Conservation (phyloP, 129 eudicot genomes). For the Kitagawia praeruptora region DNA sequence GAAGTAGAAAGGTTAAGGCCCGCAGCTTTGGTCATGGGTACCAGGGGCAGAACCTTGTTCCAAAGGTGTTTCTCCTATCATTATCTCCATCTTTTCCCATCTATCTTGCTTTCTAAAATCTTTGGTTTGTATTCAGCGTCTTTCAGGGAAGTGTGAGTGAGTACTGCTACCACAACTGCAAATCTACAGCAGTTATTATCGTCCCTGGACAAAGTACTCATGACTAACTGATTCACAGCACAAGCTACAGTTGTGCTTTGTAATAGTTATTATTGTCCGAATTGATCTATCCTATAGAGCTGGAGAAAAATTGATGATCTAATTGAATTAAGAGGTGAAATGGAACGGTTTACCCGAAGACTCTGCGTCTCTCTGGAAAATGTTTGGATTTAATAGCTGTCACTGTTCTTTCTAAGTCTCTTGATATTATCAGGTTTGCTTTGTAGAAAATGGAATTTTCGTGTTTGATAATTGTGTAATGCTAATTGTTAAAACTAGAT, state of each 20-base stretch:
- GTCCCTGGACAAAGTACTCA: slow-evolving; percentile 89
- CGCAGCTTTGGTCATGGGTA: slow-evolving; percentile 84
- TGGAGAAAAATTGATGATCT: slow-evolving; percentile 47
- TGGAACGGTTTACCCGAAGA: not conserved
- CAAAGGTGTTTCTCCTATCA: slow-evolving; percentile 43
- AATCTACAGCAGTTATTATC: slow-evolving; percentile 67
- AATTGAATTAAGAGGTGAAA: not conserved
- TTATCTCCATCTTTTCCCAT: not conserved
- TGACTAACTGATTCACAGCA: not conserved
- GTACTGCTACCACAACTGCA: slow-evolving; percentile 85
- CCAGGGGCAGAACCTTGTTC: slow-evolving; percentile 83
- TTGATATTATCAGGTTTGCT: not conserved
- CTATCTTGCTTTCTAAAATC: not conserved
- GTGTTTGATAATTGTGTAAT: not conserved
- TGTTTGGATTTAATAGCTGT: slow-evolving; percentile 3
- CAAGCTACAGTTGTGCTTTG: not conserved
- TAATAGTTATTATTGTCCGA: slow-evolving; percentile 11
- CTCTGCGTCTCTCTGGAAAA: slow-evolving; percentile 9
- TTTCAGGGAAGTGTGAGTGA: slow-evolving; percentile 86
- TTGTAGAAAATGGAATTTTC: not conserved
- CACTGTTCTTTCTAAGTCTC: not conserved
- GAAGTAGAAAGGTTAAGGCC: slow-evolving; percentile 88
- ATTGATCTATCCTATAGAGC: slow-evolving; percentile 25
- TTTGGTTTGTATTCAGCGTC: slow-evolving; percentile 40
- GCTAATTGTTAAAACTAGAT: no score